Evolutionary conservation across 2,329 filamentous ascomycete genomes (phyloP).

Genomic region (Zasmidium citrigriseum): DNA sequence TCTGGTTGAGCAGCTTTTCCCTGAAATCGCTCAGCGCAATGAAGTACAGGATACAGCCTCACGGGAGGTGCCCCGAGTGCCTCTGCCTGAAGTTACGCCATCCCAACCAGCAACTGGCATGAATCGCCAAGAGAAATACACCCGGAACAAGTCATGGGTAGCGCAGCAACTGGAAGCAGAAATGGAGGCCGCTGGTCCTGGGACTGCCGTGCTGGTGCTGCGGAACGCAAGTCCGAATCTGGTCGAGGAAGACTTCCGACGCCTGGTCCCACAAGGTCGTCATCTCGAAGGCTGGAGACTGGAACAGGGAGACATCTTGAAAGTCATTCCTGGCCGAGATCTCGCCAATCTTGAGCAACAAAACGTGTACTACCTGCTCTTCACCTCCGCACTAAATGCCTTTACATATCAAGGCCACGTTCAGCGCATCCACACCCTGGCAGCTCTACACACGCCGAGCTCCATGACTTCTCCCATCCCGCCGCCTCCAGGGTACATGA

Average conservation of each 20-base stretch:
- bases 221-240: slow-evolving; percentile 61
- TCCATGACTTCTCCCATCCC: slow-evolving; percentile 46
- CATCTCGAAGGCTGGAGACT: slow-evolving; percentile 68
- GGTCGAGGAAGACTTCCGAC: slow-evolving; percentile 69
- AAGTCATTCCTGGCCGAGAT: slow-evolving; percentile 66
- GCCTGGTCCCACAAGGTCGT: slow-evolving; percentile 61
- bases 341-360: slow-evolving; percentile 62
- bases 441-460: slow-evolving; percentile 43
- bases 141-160: slow-evolving; percentile 22
- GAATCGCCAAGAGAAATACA: not conserved
- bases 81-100: slow-evolving; percentile 18
- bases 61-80: slow-evolving; percentile 38
- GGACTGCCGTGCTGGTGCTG: slow-evolving; percentile 55
- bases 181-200: slow-evolving; percentile 24
- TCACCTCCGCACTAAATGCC: slow-evolving; percentile 62
- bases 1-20: slow-evolving; percentile 56
- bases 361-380: slow-evolving; percentile 70
- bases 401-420: slow-evolving; percentile 61
- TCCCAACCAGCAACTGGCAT: not conserved
- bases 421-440: slow-evolving; percentile 52
- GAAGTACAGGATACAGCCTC: slow-evolving; percentile 18
- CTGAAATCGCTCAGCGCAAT: slow-evolving; percentile 47
- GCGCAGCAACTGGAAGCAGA: slow-evolving; percentile 18
- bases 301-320: slow-evolving; percentile 52
- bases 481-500: slow-evolving; percentile 43